Evolutionary conservation across 208 protist species (phyloP), one percentile per base, ranked within the genome.

Genomic region (Trypanosoma avium): DNA sequence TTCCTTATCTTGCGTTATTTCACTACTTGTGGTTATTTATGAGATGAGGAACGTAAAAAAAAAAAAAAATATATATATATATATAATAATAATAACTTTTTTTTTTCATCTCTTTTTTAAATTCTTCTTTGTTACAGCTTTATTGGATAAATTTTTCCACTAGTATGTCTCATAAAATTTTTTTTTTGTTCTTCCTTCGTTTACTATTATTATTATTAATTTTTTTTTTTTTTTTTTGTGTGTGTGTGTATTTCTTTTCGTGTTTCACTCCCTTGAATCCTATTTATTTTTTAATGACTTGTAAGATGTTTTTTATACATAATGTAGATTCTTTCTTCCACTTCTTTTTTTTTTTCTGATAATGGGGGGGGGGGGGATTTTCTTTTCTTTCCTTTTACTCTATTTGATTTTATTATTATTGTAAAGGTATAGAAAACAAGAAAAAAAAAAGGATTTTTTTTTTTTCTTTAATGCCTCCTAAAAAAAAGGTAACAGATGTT

Each of bases 401-500:
- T n/a, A n/a, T n/a, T n/a, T n/a, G n/a, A n/a, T n/a, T n/a, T n/a
- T 26, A 9, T 52, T 9, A 24, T 52, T 12, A 32, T 3, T 52
- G 47, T 52, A 27, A 9, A 52, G 47, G n/a, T n/a, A n/a, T n/a
- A n/a, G n/a, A n/a, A n/a, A n/a, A n/a, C n/a, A n/a, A n/a, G n/a
- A n/a, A n/a, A n/a, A n/a, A n/a, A n/a, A n/a, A n/a, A n/a, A n/a
- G n/a, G n/a, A n/a, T n/a, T n/a, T n/a, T n/a, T n/a, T n/a, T n/a
- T n/a, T n/a, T n/a, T n/a, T n/a, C 35, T 4, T 12, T 36, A 15
- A 69, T 69, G 61, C 30, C 73, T 35, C 53, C 73, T 5, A 75
- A 67, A 43, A 96, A 94, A 60, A 80, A 61, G 24, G 56, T 70
- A 33, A 73, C 82, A 0, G 73, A 81, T 15, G 81, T 84, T 43